A percentile compares a stretch with the other conserved stretches of the same genome.
phyloP scores from a whole-genome alignment of 1,284 basidiomycete species.

The Microbotryomycetes sp. region DNA sequence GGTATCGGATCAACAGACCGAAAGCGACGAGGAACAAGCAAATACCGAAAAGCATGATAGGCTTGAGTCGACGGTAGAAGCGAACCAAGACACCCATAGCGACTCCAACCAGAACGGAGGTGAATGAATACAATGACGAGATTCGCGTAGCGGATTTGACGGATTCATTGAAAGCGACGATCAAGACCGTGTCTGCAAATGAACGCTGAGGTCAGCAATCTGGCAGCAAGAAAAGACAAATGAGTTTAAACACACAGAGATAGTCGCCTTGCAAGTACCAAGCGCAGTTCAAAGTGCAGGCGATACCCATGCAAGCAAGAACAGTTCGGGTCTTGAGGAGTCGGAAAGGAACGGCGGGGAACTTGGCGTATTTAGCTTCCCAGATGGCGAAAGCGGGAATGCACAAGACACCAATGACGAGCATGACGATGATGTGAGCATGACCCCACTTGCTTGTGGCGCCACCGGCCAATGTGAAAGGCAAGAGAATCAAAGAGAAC shows the following conservation, averaged over 20 bases:
- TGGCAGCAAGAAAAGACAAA: not conserved
- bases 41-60: conserved; percentile 42
- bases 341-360: conserved; percentile 44
- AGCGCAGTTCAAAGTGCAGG: conserved; percentile 42
- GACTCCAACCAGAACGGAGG: conserved; percentile 41
- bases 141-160: conserved; percentile 43
- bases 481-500: conserved; percentile 43
- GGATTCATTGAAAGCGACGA: conserved; percentile 44
- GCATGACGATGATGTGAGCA: conserved; percentile 43
- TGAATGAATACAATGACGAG: conserved; percentile 45
- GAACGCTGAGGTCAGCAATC: conserved; percentile 38
- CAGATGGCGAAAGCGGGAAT: conserved; percentile 44
- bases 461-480: conserved; percentile 45
- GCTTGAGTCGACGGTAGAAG: conserved; percentile 40
- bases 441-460: conserved; percentile 38
- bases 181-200: conserved; percentile 44
- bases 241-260: too few species aligned
- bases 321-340: conserved; percentile 45
- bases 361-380: conserved; percentile 42
- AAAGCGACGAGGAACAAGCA: conserved; percentile 44
- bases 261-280: conserved; percentile 46
- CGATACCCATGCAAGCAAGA: conserved; percentile 42
- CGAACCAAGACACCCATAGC: conserved; percentile 39
- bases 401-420: conserved; percentile 43
- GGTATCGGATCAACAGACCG: conserved; percentile 45